Base-by-base conservation (phyloP, 495 filamentous ascomycete genomes). In the Amniculicola lignicola region DNA sequence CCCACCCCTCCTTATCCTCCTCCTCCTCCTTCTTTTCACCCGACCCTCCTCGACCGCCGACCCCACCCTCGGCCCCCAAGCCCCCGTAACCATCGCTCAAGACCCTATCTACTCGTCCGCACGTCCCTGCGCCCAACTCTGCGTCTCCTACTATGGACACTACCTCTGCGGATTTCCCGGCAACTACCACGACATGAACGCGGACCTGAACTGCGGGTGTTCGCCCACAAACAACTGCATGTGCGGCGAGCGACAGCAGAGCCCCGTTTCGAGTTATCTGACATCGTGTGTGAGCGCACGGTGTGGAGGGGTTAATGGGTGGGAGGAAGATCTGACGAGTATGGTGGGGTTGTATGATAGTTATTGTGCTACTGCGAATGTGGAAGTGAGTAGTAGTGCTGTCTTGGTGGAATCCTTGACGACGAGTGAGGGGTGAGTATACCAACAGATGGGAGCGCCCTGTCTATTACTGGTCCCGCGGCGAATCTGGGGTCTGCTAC, bases 361-460 rank as follows among this genome's bases (percentile, higher is more conserved):
- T 4, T 44, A 44, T 27, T 44, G 41, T 27, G 41, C 41, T 4
- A 44, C 41, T 22, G 41, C 41, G 22, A 44, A 44, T 44, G 22
- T 11, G 41, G 41, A 4, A 18, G 7, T 44, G 15, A 44, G 41
- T 44, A 35, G n/a, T n/a, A n/a, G n/a, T n/a, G n/a, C n/a, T n/a
- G n/a, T n/a, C n/a, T n/a, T n/a, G n/a, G n/a, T n/a, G n/a, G n/a
- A n/a, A n/a, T n/a, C n/a, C n/a, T n/a, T n/a, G n/a, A n/a, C n/a
- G n/a, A n/a, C n/a, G n/a, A n/a, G n/a, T n/a, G n/a, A n/a, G n/a
- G n/a, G n/a, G n/a, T n/a, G n/a, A n/a, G n/a, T n/a, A n/a, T n/a
- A n/a, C n/a, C n/a, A n/a, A n/a, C n/a, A n/a, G n/a, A n/a, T n/a
- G n/a, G n/a, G n/a, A n/a, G n/a, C n/a, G n/a, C n/a, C n/a, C n/a